A percentile compares a stretch with the other conserved stretches of the same genome.
Evolutionary conservation across 129 eudicot species (phyloP).

Genomic region (Heracleum sosnowskyi): DNA sequence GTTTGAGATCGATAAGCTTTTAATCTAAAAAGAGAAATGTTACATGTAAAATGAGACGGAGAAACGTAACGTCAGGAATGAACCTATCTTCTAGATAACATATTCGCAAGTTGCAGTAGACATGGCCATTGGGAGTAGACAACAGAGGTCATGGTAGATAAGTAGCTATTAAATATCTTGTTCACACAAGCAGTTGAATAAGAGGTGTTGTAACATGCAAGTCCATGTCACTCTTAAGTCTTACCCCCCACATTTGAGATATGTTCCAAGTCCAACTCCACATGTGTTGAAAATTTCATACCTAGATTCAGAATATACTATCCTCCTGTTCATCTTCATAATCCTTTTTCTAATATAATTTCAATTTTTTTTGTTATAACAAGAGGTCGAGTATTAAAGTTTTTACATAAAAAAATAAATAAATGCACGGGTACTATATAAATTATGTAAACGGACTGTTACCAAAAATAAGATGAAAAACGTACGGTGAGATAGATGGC

Average conservation of each 20-base stretch:
- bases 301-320: not conserved
- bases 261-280: not conserved
- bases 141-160: not conserved
- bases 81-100: not conserved
- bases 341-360: not conserved
- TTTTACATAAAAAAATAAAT: no score
- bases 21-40: no score
- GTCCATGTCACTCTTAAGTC: not conserved
- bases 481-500: slow-evolving; percentile 60
- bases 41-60: no score
- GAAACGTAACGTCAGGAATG: no score
- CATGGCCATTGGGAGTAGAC: not conserved
- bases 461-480: not conserved
- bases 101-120: not conserved
- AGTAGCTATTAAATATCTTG: not conserved
- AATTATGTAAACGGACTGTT: no score
- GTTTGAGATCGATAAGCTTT: no score
- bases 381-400: no score
- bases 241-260: not conserved
- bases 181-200: not conserved
- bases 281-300: not conserved
- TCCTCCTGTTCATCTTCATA: not conserved
- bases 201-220: not conserved
- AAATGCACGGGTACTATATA: no score
- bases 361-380: no score